Evolutionary conservation across 169 alveolate genomes (phyloP).

Genomic region (Eimeria sp.): DNA sequence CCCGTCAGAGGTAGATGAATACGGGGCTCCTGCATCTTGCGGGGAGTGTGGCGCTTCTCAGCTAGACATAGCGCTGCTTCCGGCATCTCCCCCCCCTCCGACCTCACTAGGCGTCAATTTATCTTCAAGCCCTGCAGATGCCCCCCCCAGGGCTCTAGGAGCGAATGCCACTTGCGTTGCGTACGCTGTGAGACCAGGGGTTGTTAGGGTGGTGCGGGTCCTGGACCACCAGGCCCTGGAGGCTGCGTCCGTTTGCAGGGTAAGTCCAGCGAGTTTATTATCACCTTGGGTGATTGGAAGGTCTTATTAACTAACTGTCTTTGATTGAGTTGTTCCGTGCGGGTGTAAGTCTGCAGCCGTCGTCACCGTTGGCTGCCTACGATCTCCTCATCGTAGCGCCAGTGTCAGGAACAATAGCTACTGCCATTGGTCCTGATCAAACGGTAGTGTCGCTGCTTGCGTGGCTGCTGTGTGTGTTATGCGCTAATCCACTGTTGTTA

Average conservation of each 20-base stretch:
- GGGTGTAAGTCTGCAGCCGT: no score
- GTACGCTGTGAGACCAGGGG: slow-evolving; percentile 43
- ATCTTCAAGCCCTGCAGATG: background rate
- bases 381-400: no score
- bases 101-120: background rate
- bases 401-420: no score
- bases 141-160: slow-evolving; percentile 12
- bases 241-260: slow-evolving; percentile 24
- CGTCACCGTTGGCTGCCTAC: no score
- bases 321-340: background rate
- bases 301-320: background rate
- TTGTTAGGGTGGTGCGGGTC: slow-evolving; percentile 47
- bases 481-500: background rate
- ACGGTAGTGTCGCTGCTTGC: no score
- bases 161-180: slow-evolving; percentile 55
- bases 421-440: no score
- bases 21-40: background rate
- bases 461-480: background rate
- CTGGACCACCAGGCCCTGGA: slow-evolving; percentile 29
- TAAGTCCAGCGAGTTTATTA: background rate
- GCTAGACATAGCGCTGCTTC: slow-evolving; percentile 41
- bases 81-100: slow-evolving; percentile 29
- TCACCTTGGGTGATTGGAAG: background rate
- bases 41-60: background rate
- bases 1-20: background rate